Conservation (phyloP, 768 basidiomycete species). For the Hygrocybe punicea region DNA sequence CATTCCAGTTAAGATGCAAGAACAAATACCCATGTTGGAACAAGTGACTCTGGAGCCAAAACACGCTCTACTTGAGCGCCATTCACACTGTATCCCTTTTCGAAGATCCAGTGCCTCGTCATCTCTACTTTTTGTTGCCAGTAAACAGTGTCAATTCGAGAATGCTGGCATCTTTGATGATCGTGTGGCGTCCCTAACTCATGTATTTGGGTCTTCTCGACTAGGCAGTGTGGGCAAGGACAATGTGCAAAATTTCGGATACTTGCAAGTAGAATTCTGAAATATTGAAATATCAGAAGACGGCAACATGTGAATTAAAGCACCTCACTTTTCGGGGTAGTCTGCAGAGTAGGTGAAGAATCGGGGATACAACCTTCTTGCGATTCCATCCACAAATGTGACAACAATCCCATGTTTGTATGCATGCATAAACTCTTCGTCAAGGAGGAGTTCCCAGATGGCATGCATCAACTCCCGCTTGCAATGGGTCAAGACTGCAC, state of each 20-base stretch:
- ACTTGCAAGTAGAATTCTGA: slow-evolving; percentile 6
- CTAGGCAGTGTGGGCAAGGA: slow-evolving; percentile 8
- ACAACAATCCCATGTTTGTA: slow-evolving; percentile 24
- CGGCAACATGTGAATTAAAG: not conserved
- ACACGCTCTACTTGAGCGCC: not conserved
- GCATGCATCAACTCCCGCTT: slow-evolving; percentile 26
- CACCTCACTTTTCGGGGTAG: slow-evolving; percentile 21
- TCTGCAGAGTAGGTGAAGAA: slow-evolving; percentile 28
- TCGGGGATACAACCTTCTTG: slow-evolving; percentile 23
- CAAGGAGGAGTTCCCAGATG: slow-evolving; percentile 21
- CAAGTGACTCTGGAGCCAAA: not conserved
- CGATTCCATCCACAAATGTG: slow-evolving; percentile 18
- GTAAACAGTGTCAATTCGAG: not conserved
- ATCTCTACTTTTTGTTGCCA: not conserved
- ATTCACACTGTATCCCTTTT: not conserved
- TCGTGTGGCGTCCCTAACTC: slow-evolving; percentile 4
- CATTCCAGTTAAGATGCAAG: too few species aligned
- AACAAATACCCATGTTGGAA: slow-evolving; percentile 5
- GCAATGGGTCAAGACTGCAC: slow-evolving; percentile 15
- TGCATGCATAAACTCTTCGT: slow-evolving; percentile 24
- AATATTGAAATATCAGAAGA: not conserved
- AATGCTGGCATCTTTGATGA: not conserved
- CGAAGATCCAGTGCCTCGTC: slow-evolving; percentile 1
- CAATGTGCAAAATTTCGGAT: not conserved
- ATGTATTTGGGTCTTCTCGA: not conserved